A percentile compares a stretch with the other conserved stretches of the same genome.
phyloP scores from a whole-genome alignment of 169 alveolate species.

The Eimeria tenella region DNA sequence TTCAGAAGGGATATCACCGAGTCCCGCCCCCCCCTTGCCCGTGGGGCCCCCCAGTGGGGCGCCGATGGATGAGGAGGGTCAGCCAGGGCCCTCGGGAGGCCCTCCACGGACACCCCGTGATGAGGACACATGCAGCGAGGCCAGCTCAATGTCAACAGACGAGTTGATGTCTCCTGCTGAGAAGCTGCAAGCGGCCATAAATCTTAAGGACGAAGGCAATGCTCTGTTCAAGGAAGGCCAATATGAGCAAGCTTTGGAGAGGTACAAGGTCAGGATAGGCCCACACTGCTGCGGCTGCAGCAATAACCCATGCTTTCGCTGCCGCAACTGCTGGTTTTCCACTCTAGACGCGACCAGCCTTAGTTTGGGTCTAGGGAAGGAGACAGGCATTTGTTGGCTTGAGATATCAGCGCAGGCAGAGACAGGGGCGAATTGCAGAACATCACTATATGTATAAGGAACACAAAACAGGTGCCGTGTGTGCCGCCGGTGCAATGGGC shows the following conservation, averaged over 20 bases:
- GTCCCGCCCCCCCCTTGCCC: background rate
- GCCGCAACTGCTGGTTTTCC: background rate
- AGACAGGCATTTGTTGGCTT: background rate
- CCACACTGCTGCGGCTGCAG: background rate
- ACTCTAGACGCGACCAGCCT: too few relatives aligned
- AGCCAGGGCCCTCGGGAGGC: background rate
- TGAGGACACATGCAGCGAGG: constrained; percentile 20
- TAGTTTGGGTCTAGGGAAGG: background rate
- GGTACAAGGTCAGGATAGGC: constrained; percentile 3
- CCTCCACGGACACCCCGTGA: background rate
- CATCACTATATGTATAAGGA: too few relatives aligned
- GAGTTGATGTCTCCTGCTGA: background rate
- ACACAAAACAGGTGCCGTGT: background rate
- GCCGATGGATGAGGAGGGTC: background rate
- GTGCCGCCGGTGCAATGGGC: background rate
- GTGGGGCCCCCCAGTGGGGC: constrained; percentile 54
- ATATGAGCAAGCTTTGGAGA: background rate
- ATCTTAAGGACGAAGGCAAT: constrained; percentile 3
- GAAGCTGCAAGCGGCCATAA: background rate
- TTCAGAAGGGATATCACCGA: too few relatives aligned
- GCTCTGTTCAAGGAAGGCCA: constrained; percentile 31
- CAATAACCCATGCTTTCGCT: background rate
- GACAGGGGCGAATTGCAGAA: background rate
- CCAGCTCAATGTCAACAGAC: constrained; percentile 5
- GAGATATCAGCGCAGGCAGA: background rate